Evolutionary conservation across 2,329 filamentous ascomycete genomes (phyloP).

Genomic region (Magnaporthiopsis poae): DNA sequence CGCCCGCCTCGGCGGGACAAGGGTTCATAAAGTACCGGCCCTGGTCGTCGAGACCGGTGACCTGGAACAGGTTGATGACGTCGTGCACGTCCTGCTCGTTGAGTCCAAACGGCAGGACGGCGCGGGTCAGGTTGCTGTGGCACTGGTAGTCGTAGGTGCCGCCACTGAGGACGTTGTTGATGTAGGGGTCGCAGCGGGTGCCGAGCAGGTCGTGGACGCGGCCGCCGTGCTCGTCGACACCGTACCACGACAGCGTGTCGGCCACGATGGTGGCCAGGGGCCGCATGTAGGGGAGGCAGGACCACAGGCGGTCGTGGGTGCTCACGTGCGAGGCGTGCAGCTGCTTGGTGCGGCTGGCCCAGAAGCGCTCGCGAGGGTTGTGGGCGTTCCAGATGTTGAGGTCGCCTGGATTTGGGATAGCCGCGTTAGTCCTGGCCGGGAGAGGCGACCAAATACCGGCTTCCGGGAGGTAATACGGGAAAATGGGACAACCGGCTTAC

Average conservation of each 20-base stretch:
- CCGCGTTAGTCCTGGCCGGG: slow-evolving; percentile 20
- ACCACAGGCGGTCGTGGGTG: slow-evolving; percentile 67
- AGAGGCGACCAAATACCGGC: too few species aligned
- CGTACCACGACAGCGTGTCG: slow-evolving; percentile 57
- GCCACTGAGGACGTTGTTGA: slow-evolving; percentile 63
- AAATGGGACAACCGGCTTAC: slow-evolving; percentile 17
- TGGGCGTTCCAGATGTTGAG: slow-evolving; percentile 71
- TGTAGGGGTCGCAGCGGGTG: slow-evolving; percentile 76
- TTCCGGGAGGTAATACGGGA: too few species aligned
- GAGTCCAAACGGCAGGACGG: slow-evolving; percentile 58
- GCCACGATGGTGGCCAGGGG: slow-evolving; percentile 61
- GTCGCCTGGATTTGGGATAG: slow-evolving; percentile 49
- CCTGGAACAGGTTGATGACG: slow-evolving; percentile 78
- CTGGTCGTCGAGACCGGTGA: slow-evolving; percentile 63
- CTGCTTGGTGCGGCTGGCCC: slow-evolving; percentile 70
- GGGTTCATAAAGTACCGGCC: slow-evolving; percentile 70
- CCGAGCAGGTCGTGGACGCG: slow-evolving; percentile 70
- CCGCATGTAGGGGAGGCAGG: slow-evolving; percentile 64
- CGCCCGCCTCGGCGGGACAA: slow-evolving; percentile 42
- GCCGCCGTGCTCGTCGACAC: slow-evolving; percentile 52
- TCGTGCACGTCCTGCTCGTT: slow-evolving; percentile 71
- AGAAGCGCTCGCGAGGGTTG: slow-evolving; percentile 73
- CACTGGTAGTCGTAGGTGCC: slow-evolving; percentile 71
- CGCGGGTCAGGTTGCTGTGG: slow-evolving; percentile 69
- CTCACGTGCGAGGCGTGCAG: slow-evolving; percentile 67